These are phyloP conservation scores for Geranomyces michiganensis DNA, from an alignment of 192 early-diverging fungal genomes.

Conservation along the genomic window DNA sequence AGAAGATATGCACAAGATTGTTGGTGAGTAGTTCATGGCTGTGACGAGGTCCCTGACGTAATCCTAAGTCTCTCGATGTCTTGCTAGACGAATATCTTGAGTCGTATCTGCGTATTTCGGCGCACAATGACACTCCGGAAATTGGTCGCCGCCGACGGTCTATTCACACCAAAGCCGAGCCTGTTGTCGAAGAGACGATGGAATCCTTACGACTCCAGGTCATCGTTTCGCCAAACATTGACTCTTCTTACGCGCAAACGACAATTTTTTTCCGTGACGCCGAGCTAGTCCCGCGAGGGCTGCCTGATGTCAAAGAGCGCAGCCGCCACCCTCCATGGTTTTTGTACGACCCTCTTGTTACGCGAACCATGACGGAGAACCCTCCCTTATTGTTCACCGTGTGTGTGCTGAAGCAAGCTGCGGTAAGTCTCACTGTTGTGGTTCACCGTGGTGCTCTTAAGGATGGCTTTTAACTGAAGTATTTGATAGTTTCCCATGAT, in stretches of 20 bases:
- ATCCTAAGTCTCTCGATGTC: too few species aligned
- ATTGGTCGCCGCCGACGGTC: constrained; percentile 22
- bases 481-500: constrained; percentile 14
- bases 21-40: constrained; percentile 17
- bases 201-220: constrained; percentile 19
- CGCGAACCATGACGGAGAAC: constrained; percentile 14
- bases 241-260: constrained; percentile 15
- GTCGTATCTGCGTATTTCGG: constrained; percentile 25
- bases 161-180: neutral
- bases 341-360: constrained; percentile 16
- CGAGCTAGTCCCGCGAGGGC: constrained; percentile 24
- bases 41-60: too few species aligned
- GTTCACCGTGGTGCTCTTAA: too few species aligned
- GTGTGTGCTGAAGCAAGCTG: constrained; percentile 17
- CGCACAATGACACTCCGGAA: neutral
- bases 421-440: constrained; percentile 8
- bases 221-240: constrained; percentile 13
- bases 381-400: constrained; percentile 22
- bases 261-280: constrained; percentile 26
- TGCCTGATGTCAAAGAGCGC: constrained; percentile 6
- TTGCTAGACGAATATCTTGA: constrained; percentile 14
- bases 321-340: constrained; percentile 22
- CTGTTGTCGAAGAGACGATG: neutral
- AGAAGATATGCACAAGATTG: constrained; percentile 4
- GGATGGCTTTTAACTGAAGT: too few species aligned